These are phyloP conservation scores for Knufia petricola DNA, from an alignment of 2,329 filamentous ascomycete species.

Conservation along the genomic window DNA sequence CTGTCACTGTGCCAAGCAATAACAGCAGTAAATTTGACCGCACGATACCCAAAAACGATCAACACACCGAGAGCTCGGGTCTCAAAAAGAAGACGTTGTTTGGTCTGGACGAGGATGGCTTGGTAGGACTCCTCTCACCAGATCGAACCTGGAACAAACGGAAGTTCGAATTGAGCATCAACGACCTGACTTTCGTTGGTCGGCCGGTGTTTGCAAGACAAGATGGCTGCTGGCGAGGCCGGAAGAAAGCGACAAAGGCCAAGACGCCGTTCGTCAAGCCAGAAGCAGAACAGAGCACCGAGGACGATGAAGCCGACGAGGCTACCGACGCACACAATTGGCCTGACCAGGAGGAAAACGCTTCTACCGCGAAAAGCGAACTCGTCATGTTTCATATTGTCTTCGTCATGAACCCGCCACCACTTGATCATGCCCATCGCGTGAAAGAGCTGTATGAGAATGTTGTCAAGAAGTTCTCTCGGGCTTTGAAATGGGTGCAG, in stretches of 20 bases:
- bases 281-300: constrained; percentile 23
- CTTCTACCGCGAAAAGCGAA: constrained; percentile 38
- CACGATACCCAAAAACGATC: constrained; percentile 32
- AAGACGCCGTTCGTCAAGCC: constrained; percentile 24
- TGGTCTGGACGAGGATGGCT: constrained; percentile 63
- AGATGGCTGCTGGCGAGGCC: constrained; percentile 67
- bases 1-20: not conserved
- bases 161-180: constrained; percentile 71
- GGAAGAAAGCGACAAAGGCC: constrained; percentile 39
- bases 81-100: constrained; percentile 44
- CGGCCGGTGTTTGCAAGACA: constrained; percentile 75
- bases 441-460: constrained; percentile 78
- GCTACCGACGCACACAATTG: not conserved
- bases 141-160: constrained; percentile 64
- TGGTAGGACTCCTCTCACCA: constrained; percentile 72
- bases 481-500: constrained; percentile 86
- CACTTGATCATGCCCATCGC: constrained; percentile 61
- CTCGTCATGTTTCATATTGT: constrained; percentile 99
- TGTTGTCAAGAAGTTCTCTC: constrained; percentile 84
- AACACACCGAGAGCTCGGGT: constrained; percentile 40
- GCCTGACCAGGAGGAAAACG: not conserved
- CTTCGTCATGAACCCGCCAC: constrained; percentile 75
- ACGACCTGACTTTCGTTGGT: constrained; percentile 69
- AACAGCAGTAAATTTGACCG: not conserved
- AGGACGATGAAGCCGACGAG: constrained; percentile 1